Evolutionary conservation across 345 rosid genomes (phyloP).

Genomic region (Citrus australasica): DNA sequence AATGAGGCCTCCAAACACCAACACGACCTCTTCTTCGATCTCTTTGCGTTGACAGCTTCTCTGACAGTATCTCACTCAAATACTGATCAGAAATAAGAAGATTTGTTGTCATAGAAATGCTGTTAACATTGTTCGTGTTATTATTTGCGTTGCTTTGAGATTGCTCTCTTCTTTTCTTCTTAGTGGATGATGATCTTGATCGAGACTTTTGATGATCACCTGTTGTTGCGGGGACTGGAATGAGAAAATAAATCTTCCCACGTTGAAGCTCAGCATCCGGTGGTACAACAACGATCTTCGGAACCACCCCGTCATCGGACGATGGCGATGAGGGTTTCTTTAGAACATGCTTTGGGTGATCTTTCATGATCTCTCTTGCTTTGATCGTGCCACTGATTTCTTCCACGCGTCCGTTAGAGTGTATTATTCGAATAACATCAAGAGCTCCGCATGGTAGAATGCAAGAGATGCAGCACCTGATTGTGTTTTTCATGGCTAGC

Average conservation of each 20-base stretch:
- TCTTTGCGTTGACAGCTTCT: constrained; percentile 67
- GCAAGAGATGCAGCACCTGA: constrained; percentile 95
- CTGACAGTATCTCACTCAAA: constrained; percentile 90
- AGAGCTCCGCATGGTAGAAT: constrained; percentile 96
- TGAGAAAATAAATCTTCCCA: constrained; percentile 92
- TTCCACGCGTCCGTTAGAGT: constrained; percentile 84
- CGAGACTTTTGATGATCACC: constrained; percentile 24
- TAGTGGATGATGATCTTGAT: constrained; percentile 22
- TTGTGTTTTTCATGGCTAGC: constrained; percentile 67
- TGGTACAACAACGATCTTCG: constrained; percentile 79
- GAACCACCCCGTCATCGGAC: constrained; percentile 48
- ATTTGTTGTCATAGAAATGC: constrained; percentile 31
- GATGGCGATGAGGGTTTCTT: constrained; percentile 71
- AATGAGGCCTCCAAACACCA: constrained; percentile 93
- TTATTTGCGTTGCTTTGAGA: not conserved
- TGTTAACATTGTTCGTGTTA: not conserved
- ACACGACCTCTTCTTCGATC: constrained; percentile 87
- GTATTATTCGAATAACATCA: constrained; percentile 91
- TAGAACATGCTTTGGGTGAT: constrained; percentile 79
- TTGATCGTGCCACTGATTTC: constrained; percentile 78
- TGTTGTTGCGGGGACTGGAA: constrained; percentile 49
- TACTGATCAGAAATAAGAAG: constrained; percentile 64
- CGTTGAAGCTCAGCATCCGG: constrained; percentile 92
- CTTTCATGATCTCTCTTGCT: constrained; percentile 82
- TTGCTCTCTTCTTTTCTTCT: constrained; percentile 18